Base-by-base conservation (phyloP, 208 protist species). In the Paratrypanosoma confusum region DNA sequence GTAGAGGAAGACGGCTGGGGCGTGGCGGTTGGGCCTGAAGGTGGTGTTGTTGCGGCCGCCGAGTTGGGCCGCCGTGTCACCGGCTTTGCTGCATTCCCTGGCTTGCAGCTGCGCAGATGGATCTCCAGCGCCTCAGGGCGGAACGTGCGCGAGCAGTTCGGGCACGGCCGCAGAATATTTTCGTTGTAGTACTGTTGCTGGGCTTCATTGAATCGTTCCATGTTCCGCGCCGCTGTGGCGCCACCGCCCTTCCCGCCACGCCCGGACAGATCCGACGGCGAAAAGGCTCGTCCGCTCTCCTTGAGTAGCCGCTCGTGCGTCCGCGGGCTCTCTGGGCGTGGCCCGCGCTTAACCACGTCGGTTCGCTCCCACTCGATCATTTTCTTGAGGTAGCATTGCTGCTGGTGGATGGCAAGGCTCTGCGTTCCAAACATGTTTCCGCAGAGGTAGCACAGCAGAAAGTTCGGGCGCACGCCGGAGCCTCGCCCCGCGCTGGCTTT, bases 341-440 rank as follows among this genome's bases (percentile, higher is more conserved):
- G 63, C 0, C 85, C 81, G 16, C 85, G 81, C n/a, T 35, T 65
- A n/a, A 39, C 59, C 0, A 71, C 62, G 34, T 82, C 69, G 20
- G 52, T 75, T n/a, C 83, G 74, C 59, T 92, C 70, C 82, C 84
- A 92, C 58, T 73, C 72, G 40, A 90, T 86, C 35, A 90, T 63
- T 51, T 80, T 77, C 66, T 95, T 93, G 20, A 89, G 48, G 47
- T 89, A 88, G 49, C 90, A 96, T 68, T 93, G 81, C 17, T 78
- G 81, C n/a, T 82, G 84, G 41, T 96, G 90, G 50, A 96, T 89
- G 46, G 52, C 58, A 20, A 96, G 70, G 60, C 81, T 93, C 16
- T 50, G 47, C 10, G 63, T 70, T 46, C 85, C 75, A 40, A 93
- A 96, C 71, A 93, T 76, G 21, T 60, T 78, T 0, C 85, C 86